Evolutionary conservation across 129 eudicot species (phyloP).

Genomic region (Sambucus nigra): DNA sequence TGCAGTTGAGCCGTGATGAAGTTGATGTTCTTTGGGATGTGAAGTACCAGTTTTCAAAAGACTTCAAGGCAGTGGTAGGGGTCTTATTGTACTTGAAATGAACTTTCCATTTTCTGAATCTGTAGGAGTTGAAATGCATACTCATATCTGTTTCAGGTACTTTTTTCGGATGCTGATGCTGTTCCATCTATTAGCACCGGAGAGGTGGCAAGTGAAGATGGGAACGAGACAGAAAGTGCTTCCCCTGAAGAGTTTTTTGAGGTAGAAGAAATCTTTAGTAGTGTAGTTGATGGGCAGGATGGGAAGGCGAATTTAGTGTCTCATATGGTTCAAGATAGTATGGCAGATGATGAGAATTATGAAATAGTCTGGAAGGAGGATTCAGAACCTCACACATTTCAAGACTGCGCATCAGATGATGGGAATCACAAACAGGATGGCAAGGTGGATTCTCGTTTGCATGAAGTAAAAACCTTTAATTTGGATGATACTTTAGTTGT

Average conservation of each 20-base stretch:
- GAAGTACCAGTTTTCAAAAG: conserved; percentile 60
- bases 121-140: conserved; percentile 29
- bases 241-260: conserved; percentile 93
- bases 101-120: conserved; percentile 9
- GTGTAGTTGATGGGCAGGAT: conserved; percentile 24
- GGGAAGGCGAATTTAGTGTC: conserved; percentile 34
- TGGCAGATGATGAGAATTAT: conserved; percentile 24
- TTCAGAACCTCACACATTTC: conserved; percentile 39
- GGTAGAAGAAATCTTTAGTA: conserved; percentile 94
- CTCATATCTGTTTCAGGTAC: conserved; percentile 60
- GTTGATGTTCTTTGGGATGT: conserved; percentile 93
- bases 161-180: conserved; percentile 79
- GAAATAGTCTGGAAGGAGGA: conserved; percentile 40
- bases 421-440: conserved; percentile 14
- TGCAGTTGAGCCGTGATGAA: conserved; percentile 59
- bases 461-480: background rate
- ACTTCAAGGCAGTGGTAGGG: conserved; percentile 85
- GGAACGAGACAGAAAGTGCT: conserved; percentile 52
- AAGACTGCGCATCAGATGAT: conserved; percentile 53
- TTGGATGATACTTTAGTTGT: background rate
- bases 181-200: conserved; percentile 42
- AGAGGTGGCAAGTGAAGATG: conserved; percentile 48
- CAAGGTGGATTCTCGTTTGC: background rate
- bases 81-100: conserved; percentile 1
- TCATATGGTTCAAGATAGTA: conserved; percentile 12